Evolutionary conservation across 2,329 filamentous ascomycete species (phyloP).

Genomic region (Endothia cerciana): DNA sequence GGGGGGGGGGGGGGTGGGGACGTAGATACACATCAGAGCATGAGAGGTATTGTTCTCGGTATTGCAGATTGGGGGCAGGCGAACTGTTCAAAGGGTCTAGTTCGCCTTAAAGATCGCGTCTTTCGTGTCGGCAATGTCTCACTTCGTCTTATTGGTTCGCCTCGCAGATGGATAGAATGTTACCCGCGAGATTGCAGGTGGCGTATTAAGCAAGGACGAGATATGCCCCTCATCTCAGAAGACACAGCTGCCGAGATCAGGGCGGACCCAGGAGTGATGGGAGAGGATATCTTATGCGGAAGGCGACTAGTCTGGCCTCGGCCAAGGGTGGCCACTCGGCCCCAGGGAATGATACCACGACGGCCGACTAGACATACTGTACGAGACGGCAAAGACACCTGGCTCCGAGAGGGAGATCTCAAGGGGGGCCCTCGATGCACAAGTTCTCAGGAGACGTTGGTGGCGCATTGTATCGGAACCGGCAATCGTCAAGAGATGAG

Average conservation of each 20-base stretch:
- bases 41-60: background rate
- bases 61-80: background rate
- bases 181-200: background rate
- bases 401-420: background rate
- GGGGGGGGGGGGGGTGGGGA: too few relatives aligned
- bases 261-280: conserved; percentile 5
- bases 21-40: background rate
- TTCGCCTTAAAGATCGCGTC: background rate
- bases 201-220: background rate
- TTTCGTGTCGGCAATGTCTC: background rate
- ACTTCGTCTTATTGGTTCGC: background rate
- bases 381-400: background rate
- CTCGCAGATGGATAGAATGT: background rate
- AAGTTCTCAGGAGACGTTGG: background rate
- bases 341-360: background rate
- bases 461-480: background rate
- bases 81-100: background rate
- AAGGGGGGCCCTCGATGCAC: background rate
- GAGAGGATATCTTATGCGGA: background rate
- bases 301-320: background rate
- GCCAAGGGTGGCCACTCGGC: background rate
- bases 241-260: conserved; percentile 13
- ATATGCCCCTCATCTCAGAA: conserved; percentile 3
- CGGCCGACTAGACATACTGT: background rate
- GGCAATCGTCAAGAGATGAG: background rate